Conservation (phyloP, 441 rosid species). For the Euphorbia celastroides region DNA sequence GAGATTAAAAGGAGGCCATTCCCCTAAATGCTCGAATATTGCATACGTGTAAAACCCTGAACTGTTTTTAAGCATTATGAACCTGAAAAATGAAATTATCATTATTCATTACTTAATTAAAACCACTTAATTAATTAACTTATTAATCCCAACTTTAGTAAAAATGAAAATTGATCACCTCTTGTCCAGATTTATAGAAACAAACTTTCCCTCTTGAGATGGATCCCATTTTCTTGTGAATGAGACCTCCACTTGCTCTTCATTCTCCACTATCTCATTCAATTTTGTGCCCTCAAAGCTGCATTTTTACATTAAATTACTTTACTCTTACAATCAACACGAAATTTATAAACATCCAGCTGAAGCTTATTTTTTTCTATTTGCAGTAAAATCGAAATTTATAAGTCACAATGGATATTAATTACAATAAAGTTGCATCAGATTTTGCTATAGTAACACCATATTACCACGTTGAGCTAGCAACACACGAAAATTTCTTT, state of each 20-base stretch:
- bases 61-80: conserved; percentile 51
- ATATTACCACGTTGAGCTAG: too few species aligned
- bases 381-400: too few species aligned
- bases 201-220: conserved; percentile 38
- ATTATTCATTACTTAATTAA: neutral
- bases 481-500: too few species aligned
- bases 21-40: conserved; percentile 54
- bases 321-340: too few species aligned
- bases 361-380: too few species aligned
- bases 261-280: conserved; percentile 48
- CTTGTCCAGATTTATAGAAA: conserved; percentile 74
- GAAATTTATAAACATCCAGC: too few species aligned
- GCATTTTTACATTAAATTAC: conserved; percentile 1
- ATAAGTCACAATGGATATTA: too few species aligned
- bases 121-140: neutral
- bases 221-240: conserved; percentile 72
- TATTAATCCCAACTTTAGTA: neutral
- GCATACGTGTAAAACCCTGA: conserved; percentile 79
- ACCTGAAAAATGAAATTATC: conserved; percentile 47
- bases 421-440: too few species aligned
- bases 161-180: conserved; percentile 32
- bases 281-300: conserved; percentile 64
- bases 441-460: too few species aligned
- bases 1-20: conserved; percentile 77
- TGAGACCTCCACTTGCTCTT: conserved; percentile 73